Evolutionary conservation across 768 basidiomycete species (phyloP).

Genomic region (Panaeolus cyanescens): DNA sequence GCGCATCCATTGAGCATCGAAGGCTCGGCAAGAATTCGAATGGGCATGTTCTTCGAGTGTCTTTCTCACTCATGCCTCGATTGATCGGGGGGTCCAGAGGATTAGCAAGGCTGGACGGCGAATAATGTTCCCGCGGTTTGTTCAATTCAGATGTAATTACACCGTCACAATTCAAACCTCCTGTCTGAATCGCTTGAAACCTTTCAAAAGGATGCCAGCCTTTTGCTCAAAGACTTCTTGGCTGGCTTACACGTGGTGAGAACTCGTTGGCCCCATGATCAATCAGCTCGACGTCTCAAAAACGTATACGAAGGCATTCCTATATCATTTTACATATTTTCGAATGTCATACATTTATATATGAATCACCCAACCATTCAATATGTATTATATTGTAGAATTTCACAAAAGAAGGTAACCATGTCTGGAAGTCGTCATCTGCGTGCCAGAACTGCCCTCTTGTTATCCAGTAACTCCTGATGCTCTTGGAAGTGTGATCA

Average conservation of each 20-base stretch:
- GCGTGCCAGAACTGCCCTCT: no score
- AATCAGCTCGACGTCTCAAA: neutral
- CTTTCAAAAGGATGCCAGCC: neutral
- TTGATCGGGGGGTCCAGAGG: no score
- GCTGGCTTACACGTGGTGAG: neutral
- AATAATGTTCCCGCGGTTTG: neutral
- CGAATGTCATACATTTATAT: no score
- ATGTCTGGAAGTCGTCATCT: no score
- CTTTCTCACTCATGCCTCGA: no score
- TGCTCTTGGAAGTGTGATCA: neutral
- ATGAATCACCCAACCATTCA: no score
- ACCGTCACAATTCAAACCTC: neutral
- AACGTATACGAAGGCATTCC: neutral
- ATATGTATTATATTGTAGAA: no score
- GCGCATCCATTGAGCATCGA: no score
- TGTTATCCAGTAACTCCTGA: no score
- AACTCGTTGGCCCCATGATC: neutral
- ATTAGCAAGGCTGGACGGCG: neutral
- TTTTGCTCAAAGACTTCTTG: neutral
- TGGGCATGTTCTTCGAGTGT: no score
- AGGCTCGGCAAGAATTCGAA: no score
- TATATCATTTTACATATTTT: neutral
- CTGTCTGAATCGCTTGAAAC: neutral
- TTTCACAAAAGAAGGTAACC: no score
- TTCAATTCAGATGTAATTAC: neutral